phyloP scores from a whole-genome alignment of 169 alveolate species.

The Plasmodium vinckei region DNA sequence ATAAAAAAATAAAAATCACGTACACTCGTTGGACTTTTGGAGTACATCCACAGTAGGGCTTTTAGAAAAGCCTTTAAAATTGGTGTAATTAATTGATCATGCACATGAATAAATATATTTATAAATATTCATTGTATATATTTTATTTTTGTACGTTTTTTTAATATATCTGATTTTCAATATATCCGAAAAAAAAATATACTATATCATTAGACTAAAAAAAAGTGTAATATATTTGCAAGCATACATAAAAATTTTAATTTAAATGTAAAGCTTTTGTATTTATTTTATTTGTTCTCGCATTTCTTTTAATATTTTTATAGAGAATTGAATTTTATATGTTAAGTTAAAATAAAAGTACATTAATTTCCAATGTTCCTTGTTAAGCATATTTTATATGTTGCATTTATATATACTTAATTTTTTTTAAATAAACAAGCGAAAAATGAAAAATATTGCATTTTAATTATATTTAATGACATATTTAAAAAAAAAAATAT shows the following conservation, averaged over 20 bases:
- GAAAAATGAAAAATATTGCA: not conserved
- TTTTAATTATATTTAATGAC: constrained; percentile 25
- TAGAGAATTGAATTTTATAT: constrained; percentile 9
- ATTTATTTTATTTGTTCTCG: not conserved
- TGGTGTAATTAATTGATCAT: not conserved
- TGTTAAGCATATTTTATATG: not conserved
- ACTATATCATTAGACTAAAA: constrained; percentile 2
- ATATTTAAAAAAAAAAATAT: constrained; percentile 44
- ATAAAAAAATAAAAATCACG: no score
- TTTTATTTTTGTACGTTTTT: not conserved
- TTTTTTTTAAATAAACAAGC: constrained; percentile 16
- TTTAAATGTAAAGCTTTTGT: constrained; percentile 4
- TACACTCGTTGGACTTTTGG: no score
- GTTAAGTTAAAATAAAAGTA: constrained; percentile 9
- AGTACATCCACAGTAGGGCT: no score
- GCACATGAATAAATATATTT: constrained; percentile 10
- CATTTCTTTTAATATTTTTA: not conserved
- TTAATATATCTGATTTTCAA: not conserved
- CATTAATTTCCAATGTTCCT: constrained; percentile 34
- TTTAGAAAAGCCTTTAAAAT: not conserved
- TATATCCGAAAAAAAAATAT: not conserved
- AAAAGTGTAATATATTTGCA: not conserved
- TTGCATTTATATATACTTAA: constrained; percentile 17
- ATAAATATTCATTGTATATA: not conserved
- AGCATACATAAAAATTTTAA: no score